phyloP scores from a whole-genome alignment of 2,329 filamentous ascomycete genomes.

The Dothideomycetes sp. region DNA sequence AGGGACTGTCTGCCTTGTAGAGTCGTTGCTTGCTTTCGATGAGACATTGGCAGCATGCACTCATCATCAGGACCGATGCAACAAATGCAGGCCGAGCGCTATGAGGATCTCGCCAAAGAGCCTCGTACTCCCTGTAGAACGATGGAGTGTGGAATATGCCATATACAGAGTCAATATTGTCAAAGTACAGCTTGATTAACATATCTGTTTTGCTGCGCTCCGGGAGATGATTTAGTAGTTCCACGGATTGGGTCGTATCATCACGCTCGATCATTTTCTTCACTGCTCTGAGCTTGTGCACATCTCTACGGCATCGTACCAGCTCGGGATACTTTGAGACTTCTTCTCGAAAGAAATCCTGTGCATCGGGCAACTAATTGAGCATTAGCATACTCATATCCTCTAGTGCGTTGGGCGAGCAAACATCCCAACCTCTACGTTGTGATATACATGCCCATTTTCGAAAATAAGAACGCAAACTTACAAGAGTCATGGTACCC shows the following conservation, averaged over 20 bases:
- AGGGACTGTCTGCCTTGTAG: slow-evolving; percentile 36
- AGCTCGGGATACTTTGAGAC: slow-evolving; percentile 25
- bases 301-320: slow-evolving; percentile 26
- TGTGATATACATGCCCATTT: too few relatives aligned
- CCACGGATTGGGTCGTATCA: slow-evolving; percentile 20
- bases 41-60: slow-evolving; percentile 30
- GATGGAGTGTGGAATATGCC: slow-evolving; percentile 46
- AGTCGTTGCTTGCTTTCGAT: slow-evolving; percentile 22
- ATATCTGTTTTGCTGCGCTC: slow-evolving; percentile 31
- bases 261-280: slow-evolving; percentile 16
- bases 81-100: slow-evolving; percentile 26
- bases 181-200: slow-evolving; percentile 40
- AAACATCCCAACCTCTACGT: too few relatives aligned
- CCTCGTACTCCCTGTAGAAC: slow-evolving; percentile 43
- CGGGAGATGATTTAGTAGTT: slow-evolving; percentile 30
- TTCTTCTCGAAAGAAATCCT: slow-evolving; percentile 7
- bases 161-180: slow-evolving; percentile 42
- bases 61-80: slow-evolving; percentile 33
- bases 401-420: too few relatives aligned
- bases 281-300: slow-evolving; percentile 16
- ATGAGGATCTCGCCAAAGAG: slow-evolving; percentile 36
- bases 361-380: neutral
- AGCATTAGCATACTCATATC: neutral
- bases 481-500: slow-evolving; percentile 28
- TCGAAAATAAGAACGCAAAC: neutral